Percentiles rank a stretch among this genome's conserved stretches.
phyloP scores from a whole-genome alignment of 768 basidiomycete species.

The Mycena sanguinolenta region DNA sequence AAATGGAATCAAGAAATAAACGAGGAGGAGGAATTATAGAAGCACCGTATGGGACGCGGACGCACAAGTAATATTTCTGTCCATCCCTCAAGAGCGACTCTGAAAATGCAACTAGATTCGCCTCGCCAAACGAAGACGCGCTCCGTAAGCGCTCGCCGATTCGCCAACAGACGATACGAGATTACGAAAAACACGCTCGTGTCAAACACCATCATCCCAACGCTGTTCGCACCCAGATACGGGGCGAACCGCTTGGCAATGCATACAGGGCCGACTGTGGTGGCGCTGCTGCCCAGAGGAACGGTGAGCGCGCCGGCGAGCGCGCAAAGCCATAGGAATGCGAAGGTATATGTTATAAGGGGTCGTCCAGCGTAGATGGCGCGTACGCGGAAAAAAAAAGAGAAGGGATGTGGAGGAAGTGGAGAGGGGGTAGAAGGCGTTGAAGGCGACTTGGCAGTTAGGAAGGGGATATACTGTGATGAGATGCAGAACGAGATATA shows the following conservation, averaged over 20 bases:
- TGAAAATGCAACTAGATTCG: neutral
- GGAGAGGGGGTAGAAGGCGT: neutral
- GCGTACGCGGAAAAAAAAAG: neutral
- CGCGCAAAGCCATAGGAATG: neutral
- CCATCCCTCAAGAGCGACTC: neutral
- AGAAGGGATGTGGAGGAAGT: neutral
- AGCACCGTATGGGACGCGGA: neutral
- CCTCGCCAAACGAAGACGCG: neutral
- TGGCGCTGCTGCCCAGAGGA: neutral
- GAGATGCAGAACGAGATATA: neutral
- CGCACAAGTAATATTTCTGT: neutral
- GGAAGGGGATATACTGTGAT: neutral
- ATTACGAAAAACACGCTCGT: constrained; percentile 4
- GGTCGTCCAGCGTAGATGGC: neutral
- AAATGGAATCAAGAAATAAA: neutral
- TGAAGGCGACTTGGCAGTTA: neutral
- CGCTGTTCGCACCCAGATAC: neutral
- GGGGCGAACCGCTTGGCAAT: neutral
- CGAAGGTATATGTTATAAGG: neutral
- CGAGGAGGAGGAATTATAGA: neutral
- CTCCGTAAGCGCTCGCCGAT: neutral
- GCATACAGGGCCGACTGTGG: no score
- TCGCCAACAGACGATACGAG: neutral
- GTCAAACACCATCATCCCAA: neutral
- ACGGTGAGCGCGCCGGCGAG: neutral